phyloP scores from a whole-genome alignment of 345 rosid species.

The Moricandia arvensis region DNA sequence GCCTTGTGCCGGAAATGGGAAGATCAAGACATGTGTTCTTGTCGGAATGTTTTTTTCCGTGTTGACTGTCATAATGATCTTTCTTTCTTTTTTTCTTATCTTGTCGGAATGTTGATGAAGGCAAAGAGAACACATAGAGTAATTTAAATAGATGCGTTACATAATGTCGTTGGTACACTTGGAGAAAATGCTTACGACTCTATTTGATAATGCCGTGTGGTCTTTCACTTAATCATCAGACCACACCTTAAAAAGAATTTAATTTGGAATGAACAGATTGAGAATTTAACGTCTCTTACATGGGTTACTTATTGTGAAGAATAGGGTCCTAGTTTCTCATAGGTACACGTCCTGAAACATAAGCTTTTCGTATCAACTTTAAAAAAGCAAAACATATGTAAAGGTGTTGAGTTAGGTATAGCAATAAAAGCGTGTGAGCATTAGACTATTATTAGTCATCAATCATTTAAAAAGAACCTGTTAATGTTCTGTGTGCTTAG shows the following conservation, averaged over 20 bases:
- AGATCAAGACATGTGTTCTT: constrained; percentile 33
- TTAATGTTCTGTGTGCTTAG: background rate
- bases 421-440: background rate
- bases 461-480: background rate
- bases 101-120: background rate
- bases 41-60: background rate
- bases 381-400: background rate
- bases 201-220: constrained; percentile 12
- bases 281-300: background rate
- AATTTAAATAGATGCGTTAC: constrained; percentile 15
- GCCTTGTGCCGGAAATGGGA: constrained; percentile 54
- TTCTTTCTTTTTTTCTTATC: background rate
- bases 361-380: background rate
- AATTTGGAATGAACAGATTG: background rate
- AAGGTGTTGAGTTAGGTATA: background rate
- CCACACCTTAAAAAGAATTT: background rate
- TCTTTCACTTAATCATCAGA: background rate
- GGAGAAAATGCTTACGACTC: constrained; percentile 29
- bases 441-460: background rate
- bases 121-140: background rate
- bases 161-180: constrained; percentile 7
- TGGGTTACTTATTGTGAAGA: constrained; percentile 15
- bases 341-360: constrained; percentile 30
- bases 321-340: constrained; percentile 1
- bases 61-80: constrained; percentile 13